These are phyloP conservation scores for Penicillium roqueforti DNA, from an alignment of 495 filamentous ascomycete species.

Conservation along the genomic window DNA sequence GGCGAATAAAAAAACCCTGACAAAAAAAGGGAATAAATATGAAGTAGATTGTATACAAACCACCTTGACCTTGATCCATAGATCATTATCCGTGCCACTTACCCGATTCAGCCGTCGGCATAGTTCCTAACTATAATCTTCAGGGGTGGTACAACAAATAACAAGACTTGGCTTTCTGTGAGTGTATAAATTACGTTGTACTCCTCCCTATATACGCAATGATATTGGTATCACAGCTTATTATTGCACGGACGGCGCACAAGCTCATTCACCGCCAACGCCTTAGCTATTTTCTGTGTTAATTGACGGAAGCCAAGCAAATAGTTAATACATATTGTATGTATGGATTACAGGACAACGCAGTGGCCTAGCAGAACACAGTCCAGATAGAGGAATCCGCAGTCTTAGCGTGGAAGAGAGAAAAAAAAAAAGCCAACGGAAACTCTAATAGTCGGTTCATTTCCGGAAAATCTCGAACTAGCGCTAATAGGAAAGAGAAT, in stretches of 20 bases:
- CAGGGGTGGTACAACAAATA: slow-evolving; percentile 3
- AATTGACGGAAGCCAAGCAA: neutral
- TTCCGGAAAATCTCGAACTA: slow-evolving; percentile 8
- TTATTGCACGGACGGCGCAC: slow-evolving; percentile 9
- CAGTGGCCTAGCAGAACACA: slow-evolving; percentile 5
- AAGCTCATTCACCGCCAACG: slow-evolving; percentile 6
- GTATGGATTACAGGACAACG: neutral
- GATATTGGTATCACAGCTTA: slow-evolving; percentile 6
- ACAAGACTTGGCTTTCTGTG: slow-evolving; percentile 1
- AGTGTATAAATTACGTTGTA: neutral
- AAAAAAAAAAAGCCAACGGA: neutral
- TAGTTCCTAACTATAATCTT: neutral
- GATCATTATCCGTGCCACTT: slow-evolving; percentile 7
- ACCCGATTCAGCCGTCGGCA: slow-evolving; percentile 3
- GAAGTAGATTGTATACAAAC: neutral
- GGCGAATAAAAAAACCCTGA: neutral
- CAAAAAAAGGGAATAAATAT: neutral
- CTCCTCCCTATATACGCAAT: neutral
- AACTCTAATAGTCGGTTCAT: slow-evolving; percentile 8
- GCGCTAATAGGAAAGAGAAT: neutral
- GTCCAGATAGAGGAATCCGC: slow-evolving; percentile 3
- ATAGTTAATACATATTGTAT: neutral
- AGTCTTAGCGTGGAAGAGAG: slow-evolving; percentile 8
- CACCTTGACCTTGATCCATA: neutral
- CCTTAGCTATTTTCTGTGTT: neutral